A percentile compares a stretch with the other conserved stretches of the same genome.
Evolutionary conservation across 2,329 filamentous ascomycete genomes (phyloP).

Genomic region (Chaetomium strumarium): DNA sequence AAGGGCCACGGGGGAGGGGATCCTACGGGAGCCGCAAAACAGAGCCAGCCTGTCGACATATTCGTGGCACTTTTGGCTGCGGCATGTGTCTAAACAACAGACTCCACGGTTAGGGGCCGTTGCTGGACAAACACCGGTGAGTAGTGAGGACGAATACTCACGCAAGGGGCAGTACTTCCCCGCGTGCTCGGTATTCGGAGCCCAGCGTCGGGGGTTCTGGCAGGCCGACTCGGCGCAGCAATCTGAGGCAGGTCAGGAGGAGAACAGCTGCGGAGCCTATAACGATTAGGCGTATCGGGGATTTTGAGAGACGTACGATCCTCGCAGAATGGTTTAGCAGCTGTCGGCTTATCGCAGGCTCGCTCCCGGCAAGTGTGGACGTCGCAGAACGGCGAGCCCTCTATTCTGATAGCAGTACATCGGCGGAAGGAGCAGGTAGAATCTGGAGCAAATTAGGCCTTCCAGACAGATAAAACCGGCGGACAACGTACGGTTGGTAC

Average conservation of each 20-base stretch:
- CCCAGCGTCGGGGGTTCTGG: conserved; percentile 6
- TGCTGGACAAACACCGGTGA: background rate
- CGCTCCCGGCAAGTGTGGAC: conserved; percentile 22
- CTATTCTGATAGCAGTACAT: conserved; percentile 18
- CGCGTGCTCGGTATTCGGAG: background rate
- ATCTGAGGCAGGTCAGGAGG: conserved; percentile 9
- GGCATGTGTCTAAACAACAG: conserved; percentile 22
- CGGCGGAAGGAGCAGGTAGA: conserved; percentile 15
- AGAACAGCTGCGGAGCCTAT: background rate
- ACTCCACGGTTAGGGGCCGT: background rate
- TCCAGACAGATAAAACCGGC: background rate
- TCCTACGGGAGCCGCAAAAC: conserved; percentile 20
- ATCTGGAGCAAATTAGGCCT: conserved; percentile 7
- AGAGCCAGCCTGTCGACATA: conserved; percentile 17
- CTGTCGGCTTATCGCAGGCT: conserved; percentile 14
- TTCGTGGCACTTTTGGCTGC: conserved; percentile 16
- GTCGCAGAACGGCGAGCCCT: conserved; percentile 16
- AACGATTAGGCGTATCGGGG: background rate
- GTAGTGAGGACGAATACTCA: conserved; percentile 1
- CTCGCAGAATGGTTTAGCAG: conserved; percentile 15
- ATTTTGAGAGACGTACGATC: conserved; percentile 15
- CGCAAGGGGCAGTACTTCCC: conserved; percentile 19
- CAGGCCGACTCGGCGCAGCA: conserved; percentile 16
- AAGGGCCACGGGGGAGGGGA: too few relatives aligned
- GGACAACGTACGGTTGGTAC: conserved; percentile 17